These are phyloP conservation scores for Moricandia arvensis DNA, from an alignment of 345 rosid species.

Conservation along the genomic window DNA sequence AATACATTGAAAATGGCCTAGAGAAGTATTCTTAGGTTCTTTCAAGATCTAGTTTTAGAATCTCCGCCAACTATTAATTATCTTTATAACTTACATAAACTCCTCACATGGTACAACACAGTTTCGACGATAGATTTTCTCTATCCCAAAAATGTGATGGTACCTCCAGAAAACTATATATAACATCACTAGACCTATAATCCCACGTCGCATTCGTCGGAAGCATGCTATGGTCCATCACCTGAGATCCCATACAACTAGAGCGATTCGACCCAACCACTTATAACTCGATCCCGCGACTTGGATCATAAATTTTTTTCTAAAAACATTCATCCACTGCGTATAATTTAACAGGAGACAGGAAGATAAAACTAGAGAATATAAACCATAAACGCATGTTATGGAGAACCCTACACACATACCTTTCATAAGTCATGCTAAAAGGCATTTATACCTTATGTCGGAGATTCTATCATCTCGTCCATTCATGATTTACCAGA, in stretches of 20 bases:
- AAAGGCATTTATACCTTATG: background rate
- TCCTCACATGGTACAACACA: background rate
- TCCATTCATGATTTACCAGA: background rate
- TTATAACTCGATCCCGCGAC: too few relatives aligned
- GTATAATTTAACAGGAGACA: background rate
- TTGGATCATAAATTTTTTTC: too few relatives aligned
- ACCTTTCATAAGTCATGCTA: background rate
- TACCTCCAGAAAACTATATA: background rate
- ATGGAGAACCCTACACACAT: background rate
- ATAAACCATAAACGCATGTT: background rate
- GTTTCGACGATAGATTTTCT: background rate
- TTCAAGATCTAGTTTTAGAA: background rate
- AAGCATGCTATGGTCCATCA: background rate
- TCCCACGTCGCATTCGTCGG: background rate
- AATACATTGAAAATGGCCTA: too few relatives aligned
- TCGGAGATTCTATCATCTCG: background rate
- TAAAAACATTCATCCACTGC: background rate
- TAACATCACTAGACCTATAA: background rate
- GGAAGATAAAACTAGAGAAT: background rate
- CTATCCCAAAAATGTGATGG: background rate
- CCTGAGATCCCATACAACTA: too few relatives aligned
- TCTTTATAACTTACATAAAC: background rate
- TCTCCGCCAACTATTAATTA: background rate
- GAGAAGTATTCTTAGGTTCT: too few relatives aligned
- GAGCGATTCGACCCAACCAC: too few relatives aligned